Base-by-base conservation (phyloP, 83 land plant species). In the Picea abies region DNA sequence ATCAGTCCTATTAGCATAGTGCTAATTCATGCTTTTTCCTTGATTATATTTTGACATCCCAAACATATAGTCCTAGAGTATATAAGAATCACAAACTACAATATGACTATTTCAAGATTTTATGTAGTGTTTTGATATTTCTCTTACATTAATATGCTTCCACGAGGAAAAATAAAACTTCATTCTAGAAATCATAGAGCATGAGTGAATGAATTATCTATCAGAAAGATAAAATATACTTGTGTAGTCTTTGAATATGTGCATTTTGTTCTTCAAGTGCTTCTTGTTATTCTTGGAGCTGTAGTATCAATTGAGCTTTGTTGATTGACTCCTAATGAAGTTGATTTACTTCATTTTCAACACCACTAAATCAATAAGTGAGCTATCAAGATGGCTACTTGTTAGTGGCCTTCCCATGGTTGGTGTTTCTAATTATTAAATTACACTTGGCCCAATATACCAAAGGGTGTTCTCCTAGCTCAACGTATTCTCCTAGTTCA, bases 231-330 rank as follows among this genome's bases (percentile, higher is more conserved):
- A n/a, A 72, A 6, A 72, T 26, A 41, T 72, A 6, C 12, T 72
- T 9, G 26, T 16, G n/a, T 26, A 5, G 32, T 22, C 12, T 72
- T 14, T 72, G 23, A 70, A 93, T 93, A 93, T 93, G 82, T 37
- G 25, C 41, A 39, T 85, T 89, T 70, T 87, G 87, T 70, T 82
- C 83, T 73, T 89, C 85, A 60, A 89, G 81, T 80, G 61, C 80
- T 65, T 87, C 85, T 60, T 87, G 85, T 72, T 39, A 80, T 6
- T 87, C 86, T 78, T 79, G 64, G n/a, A 52, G 39, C 25, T 83
- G 67, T 77, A 81, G 32, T 63, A 81, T n/a, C 76, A 87, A 82
- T 83, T 82, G 83, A 56, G 89, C 91, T 83, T 90, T 90, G 82
- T 86, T 85, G 62, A 84, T 80, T 56, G 88, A 60, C 23, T 26